Evolutionary conservation across 495 filamentous ascomycete genomes (phyloP), one percentile per base, ranked within the genome.

Genomic region (Podospora bellae-mahoneyi): DNA sequence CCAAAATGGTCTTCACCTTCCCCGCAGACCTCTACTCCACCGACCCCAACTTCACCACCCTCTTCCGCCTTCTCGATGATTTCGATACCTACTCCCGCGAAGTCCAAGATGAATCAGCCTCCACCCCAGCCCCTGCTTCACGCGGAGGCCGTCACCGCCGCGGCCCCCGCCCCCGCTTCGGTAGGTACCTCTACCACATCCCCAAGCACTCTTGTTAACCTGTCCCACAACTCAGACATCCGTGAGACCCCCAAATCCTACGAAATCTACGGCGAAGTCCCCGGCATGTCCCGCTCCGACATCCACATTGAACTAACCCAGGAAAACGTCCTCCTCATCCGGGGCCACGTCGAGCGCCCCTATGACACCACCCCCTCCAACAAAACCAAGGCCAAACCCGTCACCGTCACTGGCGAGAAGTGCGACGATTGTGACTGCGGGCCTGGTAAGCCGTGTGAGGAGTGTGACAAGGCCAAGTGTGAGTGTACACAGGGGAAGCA

Each of bases 241-340:
- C 84, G 85, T 66, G 91, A 94, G 77, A 71, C 79, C 9, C 76
- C 79, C 5, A 75, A 87, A 1, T 78, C 75, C 65, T 96, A 93
- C 75, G 83, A 92, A 71, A 87, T 96, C 13, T 87, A 93, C 72
- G 91, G 91, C 71, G 92, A 96, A 73, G 80, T 95, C 1, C 91
- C 92, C 0, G 92, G 92, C 44, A 82, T 91, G 57, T 84, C 89
- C 54, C 89, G 91, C 74, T 85, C 87, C 67, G 82, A 92, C 73
- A 78, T 95, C 72, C 81, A 86, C 48, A 90, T 96, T 73, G 91
- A 94, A 75, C 93, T 94, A 81, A 85, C 85, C 56, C 91, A 94
- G 72, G 78, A 83, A 13, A 82, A 88, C 32, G 92, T 88, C 0
- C 78, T 96, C 1, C 78, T 84, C 56, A 86, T 95, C 73, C 83